These are phyloP conservation scores for Basipetospora chlamydospora DNA, from an alignment of 2,329 filamentous ascomycete genomes.

Conservation along the genomic window DNA sequence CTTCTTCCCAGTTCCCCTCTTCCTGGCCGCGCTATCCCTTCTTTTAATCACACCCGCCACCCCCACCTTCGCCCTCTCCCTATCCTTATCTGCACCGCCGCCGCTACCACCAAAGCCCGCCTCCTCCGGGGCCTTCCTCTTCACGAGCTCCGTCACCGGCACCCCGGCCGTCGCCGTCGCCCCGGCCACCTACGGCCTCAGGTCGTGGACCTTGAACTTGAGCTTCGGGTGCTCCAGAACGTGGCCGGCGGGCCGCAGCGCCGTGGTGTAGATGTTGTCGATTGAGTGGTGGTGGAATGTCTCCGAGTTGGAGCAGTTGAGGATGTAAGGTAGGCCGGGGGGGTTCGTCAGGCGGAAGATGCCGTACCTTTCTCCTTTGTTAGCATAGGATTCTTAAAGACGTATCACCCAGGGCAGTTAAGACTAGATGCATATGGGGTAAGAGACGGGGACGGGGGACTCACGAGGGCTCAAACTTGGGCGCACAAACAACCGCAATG, in stretches of 20 bases:
- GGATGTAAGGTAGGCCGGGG: slow-evolving; percentile 72
- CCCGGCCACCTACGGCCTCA: slow-evolving; percentile 22
- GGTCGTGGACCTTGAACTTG: slow-evolving; percentile 42
- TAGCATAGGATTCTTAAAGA: background rate
- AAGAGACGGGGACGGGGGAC: slow-evolving; percentile 16
- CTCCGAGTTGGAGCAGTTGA: slow-evolving; percentile 61
- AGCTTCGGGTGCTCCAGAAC: slow-evolving; percentile 54
- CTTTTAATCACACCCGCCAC: no score
- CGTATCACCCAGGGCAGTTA: no score
- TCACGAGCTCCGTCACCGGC: no score
- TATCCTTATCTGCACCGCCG: no score
- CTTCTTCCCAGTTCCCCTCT: no score
- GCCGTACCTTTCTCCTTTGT: slow-evolving; percentile 51
- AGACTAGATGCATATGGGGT: background rate
- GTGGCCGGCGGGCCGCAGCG: slow-evolving; percentile 50
- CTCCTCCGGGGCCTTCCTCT: no score
- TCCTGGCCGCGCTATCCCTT: no score
- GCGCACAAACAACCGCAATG: slow-evolving; percentile 92
- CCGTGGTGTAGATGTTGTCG: slow-evolving; percentile 64
- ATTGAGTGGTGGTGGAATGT: slow-evolving; percentile 66
- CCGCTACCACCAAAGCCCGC: no score
- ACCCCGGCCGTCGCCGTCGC: background rate
- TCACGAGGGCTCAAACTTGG: slow-evolving; percentile 61
- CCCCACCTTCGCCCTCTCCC: no score
- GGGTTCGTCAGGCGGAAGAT: slow-evolving; percentile 90